Evolutionary conservation across 2,329 filamentous ascomycete species (phyloP), one percentile per base, ranked within the genome.

Genomic region (Cytospora piceicola): DNA sequence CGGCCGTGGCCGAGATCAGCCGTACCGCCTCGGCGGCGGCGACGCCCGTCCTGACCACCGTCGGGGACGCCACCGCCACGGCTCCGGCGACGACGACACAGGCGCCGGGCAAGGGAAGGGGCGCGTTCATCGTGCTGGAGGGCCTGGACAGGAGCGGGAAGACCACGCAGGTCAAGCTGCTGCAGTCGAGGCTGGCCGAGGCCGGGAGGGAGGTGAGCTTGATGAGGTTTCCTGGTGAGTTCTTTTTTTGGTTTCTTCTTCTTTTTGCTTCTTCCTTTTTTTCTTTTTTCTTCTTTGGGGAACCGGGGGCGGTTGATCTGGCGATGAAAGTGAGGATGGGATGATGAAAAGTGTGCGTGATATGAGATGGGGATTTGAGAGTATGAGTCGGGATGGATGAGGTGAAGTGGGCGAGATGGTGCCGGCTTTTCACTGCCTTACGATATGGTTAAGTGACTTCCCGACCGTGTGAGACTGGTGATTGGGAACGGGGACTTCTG

Each of bases 141-240:
- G 94, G 94, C 2, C 83, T 97, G 68, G 94, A 97, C 73, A 88
- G 93, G 69, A 93, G 93, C 53, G 94, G 94, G 64, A 97, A 97
- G 83, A 94, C 93, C 27, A 96, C 93, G 39, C 94, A 97, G 83
- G 94, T 92, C 71, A 85, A 89, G 72, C 79, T 88, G 55, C 81
- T 97, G 59, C 82, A 85, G 77, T 77, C 85, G 77, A 74, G 80
- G 27, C 81, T 86, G 65, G 76, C 81, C 8, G 80, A 82, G 70
- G 77, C 78, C 62, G 84, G 84, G 6, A 75, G 76, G 65, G 76
- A 77, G 53, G 84, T 85, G 56, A 79, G 82, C 75, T 77, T 82
- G 36, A 82, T 87, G 81, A 77, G 84, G 53, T 88, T 88, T 72
- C 85, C 85, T 20, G 84, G 85, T 87, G 73, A 52, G 82, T 78